phyloP scores from a whole-genome alignment of 129 eudicot species.

The Artemisia annua region DNA sequence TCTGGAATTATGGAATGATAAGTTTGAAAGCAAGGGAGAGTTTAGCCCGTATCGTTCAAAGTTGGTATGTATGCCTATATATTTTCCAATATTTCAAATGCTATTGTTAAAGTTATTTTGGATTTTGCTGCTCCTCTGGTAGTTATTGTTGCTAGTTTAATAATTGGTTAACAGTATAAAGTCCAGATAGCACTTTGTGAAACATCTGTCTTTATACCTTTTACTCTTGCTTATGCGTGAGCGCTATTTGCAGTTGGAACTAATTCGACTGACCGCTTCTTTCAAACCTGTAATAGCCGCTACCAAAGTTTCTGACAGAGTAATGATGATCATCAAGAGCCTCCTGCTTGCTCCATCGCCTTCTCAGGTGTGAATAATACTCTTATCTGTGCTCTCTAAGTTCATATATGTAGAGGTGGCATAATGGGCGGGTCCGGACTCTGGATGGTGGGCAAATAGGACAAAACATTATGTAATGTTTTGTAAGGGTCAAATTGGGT shows the following conservation, averaged over 20 bases:
- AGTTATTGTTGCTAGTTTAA: not conserved
- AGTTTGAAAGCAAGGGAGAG: constrained; percentile 78
- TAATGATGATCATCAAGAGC: constrained; percentile 49
- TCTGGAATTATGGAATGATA: constrained; percentile 93
- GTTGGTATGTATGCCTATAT: constrained; percentile 54
- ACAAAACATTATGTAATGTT: not conserved
- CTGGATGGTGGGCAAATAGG: not conserved
- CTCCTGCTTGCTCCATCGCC: constrained; percentile 49
- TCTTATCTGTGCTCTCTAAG: constrained; percentile 8
- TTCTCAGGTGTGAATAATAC: constrained; percentile 52
- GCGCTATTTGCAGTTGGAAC: constrained; percentile 66
- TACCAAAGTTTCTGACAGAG: constrained; percentile 69
- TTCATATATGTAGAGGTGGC: constrained; percentile 7
- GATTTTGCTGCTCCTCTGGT: not conserved
- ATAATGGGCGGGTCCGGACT: constrained; percentile 11
- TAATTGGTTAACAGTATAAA: not conserved
- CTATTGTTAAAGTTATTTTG: not conserved
- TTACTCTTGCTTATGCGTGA: constrained; percentile 21
- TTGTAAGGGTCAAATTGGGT: not conserved
- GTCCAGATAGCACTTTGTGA: constrained; percentile 3
- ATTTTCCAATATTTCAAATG: not conserved
- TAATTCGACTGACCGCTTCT: constrained; percentile 66
- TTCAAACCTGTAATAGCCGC: constrained; percentile 77
- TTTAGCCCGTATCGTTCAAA: constrained; percentile 85
- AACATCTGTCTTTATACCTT: not conserved